These are phyloP conservation scores for Hymenoscyphus linearis DNA, from an alignment of 2,329 filamentous ascomycete genomes.

Conservation along the genomic window DNA sequence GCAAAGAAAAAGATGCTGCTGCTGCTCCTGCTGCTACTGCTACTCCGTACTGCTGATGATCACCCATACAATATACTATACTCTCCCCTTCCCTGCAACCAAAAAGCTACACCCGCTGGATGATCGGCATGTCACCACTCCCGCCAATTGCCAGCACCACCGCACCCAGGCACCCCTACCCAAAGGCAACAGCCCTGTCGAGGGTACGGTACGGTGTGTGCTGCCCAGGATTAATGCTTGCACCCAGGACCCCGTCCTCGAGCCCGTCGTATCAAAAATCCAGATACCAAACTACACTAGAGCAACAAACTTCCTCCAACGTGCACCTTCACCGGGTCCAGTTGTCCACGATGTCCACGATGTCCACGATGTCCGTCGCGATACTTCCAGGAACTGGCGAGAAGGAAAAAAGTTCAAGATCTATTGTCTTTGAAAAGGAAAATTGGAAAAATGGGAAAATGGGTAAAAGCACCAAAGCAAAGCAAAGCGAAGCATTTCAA, in stretches of 20 bases:
- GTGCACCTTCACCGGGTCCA: neutral
- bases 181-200: no score
- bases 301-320: neutral
- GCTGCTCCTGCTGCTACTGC: no score
- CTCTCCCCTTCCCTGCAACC: neutral
- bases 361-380: no score
- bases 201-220: no score
- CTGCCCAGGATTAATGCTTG: neutral
- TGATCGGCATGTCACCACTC: conserved; percentile 2
- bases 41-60: no score
- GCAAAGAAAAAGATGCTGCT: no score
- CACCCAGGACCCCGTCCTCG: no score
- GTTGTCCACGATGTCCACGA: no score
- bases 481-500: neutral
- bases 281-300: neutral
- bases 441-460: neutral
- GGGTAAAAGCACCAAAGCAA: neutral
- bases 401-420: no score
- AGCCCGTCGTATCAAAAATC: neutral
- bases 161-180: no score
- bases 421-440: neutral
- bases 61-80: neutral
- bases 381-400: neutral
- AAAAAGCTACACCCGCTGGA: neutral
- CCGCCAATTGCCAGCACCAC: neutral